Base-by-base conservation (phyloP, 2,329 filamentous ascomycete species). In the Hypoxylon sp. region DNA sequence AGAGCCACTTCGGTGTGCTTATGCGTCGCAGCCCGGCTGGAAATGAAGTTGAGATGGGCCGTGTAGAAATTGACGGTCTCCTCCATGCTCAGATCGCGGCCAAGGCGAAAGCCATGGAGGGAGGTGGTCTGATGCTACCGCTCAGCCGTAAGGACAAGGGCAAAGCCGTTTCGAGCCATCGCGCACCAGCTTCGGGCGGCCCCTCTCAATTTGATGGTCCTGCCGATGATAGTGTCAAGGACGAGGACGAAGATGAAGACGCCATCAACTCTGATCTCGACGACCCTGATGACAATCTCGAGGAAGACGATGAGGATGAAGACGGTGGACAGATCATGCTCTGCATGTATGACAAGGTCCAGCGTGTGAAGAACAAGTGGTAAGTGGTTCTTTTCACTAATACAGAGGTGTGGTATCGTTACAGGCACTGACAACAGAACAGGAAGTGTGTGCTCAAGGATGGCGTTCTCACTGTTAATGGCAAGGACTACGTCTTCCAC, bases 281-380 rank as follows among this genome's bases (percentile, higher is more conserved):
- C 75, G 95, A 99, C 74, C 89, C 94, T 0, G 94, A 98, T 66
- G 95, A 98, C 64, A 89, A 92, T 10, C 80, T 88, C 17, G 89
- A 91, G 28, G 93, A 95, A 22, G 92, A 94, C 22, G 92, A 95
- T 32, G 94, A 95, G 52, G 92, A 93, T 13, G 93, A 96, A 63
- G 94, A 97, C 44, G 87, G 89, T 34, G 89, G 90, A 1, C 91
- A 97, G 71, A 94, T 96, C 75, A 98, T 99, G 92, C 89, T 99
- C 41, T 99, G 95, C 82, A 97, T 97, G 76, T 99, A 99, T 77
- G 95, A 99, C 82, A 99, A 99, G 82, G 95, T 99, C 8, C 94
- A 98, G 80, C 87, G 95, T 49, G 95, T 98, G 73, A 99, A 99
- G 89, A 99, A 98, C 82, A 99, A 95, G 87, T 95, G 92, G 92